phyloP scores from a whole-genome alignment of 768 basidiomycete species.

The Mycena vulgaris region DNA sequence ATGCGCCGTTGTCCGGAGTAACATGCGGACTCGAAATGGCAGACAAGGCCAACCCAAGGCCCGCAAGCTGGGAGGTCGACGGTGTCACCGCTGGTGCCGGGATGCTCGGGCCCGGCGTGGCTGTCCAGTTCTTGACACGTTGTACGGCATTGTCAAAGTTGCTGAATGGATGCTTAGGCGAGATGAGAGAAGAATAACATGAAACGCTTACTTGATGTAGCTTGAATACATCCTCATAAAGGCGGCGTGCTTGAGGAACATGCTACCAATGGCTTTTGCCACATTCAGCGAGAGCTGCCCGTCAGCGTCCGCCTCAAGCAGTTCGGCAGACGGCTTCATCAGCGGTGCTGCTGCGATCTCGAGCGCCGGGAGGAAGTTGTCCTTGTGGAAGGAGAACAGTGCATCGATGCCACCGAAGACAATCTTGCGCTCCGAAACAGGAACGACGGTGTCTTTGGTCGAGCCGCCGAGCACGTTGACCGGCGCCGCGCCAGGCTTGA shows the following conservation, averaged over 20 bases:
- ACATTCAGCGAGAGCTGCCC: constrained; percentile 82
- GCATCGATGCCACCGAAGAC: constrained; percentile 94
- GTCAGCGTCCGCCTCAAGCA: constrained; percentile 72
- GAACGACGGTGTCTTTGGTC: constrained; percentile 88
- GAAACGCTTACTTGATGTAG: constrained; percentile 89
- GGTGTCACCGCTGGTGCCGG: constrained; percentile 68
- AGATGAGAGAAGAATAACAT: constrained; percentile 19
- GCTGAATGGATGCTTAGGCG: constrained; percentile 57
- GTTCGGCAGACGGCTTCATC: constrained; percentile 62
- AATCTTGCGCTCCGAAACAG: constrained; percentile 87
- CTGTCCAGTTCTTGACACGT: constrained; percentile 89
- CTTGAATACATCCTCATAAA: constrained; percentile 99
- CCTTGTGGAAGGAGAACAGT: constrained; percentile 92
- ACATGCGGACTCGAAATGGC: constrained; percentile 63
- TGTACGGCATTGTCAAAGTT: constrained; percentile 96
- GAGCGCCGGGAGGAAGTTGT: constrained; percentile 93
- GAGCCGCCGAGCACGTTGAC: constrained; percentile 81
- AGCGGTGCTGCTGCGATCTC: constrained; percentile 84
- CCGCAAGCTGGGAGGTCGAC: constrained; percentile 72
- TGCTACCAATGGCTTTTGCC: constrained; percentile 86
- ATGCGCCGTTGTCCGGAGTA: constrained; percentile 54
- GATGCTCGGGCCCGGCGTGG: constrained; percentile 64
- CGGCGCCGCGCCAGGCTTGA: constrained; percentile 83
- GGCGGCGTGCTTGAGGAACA: constrained; percentile 94
- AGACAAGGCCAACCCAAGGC: constrained; percentile 72